Evolutionary conservation across 306 rosid genomes (phyloP), one percentile per base, ranked within the genome.

Genomic region (Abrus precatorius): DNA sequence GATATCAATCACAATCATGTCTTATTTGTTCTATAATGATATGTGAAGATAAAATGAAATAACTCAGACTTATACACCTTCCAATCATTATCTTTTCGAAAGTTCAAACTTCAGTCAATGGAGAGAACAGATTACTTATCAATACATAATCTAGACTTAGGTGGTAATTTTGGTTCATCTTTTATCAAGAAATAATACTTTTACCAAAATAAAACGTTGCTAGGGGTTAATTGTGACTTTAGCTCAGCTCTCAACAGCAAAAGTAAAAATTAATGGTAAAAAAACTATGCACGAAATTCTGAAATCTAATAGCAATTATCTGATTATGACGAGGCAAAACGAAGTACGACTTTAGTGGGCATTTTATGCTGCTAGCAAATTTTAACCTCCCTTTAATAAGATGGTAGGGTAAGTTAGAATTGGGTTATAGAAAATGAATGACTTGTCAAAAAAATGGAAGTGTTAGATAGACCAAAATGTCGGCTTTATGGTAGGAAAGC

Each of bases 401-500:
- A 63, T 5, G 12, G 3, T 57, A 45, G 77, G 67, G 36, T 5
- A 13, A 50, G 45, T 28, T 75, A 45, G 29, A 75, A 56, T 49
- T 69, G 45, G 33, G 67, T 1, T 40, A 49, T 45, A 8, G 11
- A 60, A 1, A 60, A 47, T 7, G 64, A 50, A 54, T 62, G 59
- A 41, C 48, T 50, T 1, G 60, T 20, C 0, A 47, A 40, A 59
- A 9, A 78, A 40, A 72, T 33, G 56, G 54, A 77, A 71, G 34
- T 47, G 77, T 45, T 33, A 34, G 11, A 43, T 30, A 45, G 52
- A 45, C 45, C 41, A 63, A 56, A 69, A 54, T 80, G 82, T 36
- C 56, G 69, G 60, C 59, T 62, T 61, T 29, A 50, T 70, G 75
- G 74, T 69, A 36, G 48, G 38, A 60, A 33, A 59, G 67, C 82